These are phyloP conservation scores for Sporothrix schenckii DNA, from an alignment of 2,329 filamentous ascomycete species.

Conservation along the genomic window DNA sequence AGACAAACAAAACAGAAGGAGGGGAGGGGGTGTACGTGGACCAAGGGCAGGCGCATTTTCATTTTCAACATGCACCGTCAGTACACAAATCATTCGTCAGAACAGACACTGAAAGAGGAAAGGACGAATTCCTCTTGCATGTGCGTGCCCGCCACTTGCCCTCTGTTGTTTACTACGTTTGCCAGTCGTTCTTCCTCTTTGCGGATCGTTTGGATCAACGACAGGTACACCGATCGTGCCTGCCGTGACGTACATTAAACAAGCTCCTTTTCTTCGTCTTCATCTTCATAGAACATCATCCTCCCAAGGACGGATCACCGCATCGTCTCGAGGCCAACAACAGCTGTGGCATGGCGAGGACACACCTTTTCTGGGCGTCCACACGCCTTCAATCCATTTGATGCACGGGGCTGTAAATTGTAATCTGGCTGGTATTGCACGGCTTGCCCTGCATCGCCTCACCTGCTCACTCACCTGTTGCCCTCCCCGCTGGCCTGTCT, in stretches of 20 bases:
- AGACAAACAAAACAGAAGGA: neutral
- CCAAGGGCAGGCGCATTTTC: neutral
- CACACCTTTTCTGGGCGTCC: neutral
- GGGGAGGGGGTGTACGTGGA: neutral
- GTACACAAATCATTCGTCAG: neutral
- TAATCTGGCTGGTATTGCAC: neutral
- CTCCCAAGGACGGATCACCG: neutral
- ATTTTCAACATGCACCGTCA: neutral
- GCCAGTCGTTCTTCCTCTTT: neutral
- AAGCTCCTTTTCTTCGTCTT: neutral
- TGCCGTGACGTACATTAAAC: neutral
- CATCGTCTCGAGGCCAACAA: neutral
- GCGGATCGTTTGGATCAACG: neutral
- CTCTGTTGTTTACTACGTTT: neutral
- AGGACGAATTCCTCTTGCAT: constrained; percentile 6
- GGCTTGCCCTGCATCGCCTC: constrained; percentile 2
- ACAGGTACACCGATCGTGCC: neutral
- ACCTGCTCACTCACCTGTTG: constrained; percentile 15
- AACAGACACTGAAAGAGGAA: neutral
- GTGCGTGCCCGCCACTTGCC: neutral
- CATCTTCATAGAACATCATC: neutral
- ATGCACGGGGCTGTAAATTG: too few relatives aligned
- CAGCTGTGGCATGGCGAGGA: neutral
- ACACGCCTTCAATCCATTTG: neutral
- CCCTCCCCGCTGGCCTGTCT: neutral